Percentiles rank a stretch among this genome's conserved stretches.
These are phyloP conservation scores for Debaryomyces nepalensis DNA, from an alignment of 1,139 yeast genomes.

Conservation along the genomic window DNA sequence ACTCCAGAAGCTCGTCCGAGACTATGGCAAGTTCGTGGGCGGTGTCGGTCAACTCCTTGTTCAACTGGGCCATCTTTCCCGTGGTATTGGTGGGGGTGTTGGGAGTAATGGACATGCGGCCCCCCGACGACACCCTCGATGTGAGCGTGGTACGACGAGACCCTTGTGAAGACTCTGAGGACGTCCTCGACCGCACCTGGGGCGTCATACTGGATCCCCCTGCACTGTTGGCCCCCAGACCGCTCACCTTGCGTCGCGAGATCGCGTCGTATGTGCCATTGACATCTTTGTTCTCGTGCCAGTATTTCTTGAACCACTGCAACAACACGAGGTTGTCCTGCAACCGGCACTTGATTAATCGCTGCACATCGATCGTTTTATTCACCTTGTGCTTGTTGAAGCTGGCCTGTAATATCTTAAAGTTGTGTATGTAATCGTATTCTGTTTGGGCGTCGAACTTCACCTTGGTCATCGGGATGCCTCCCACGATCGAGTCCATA, in stretches of 20 bases:
- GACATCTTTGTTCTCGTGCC: slow-evolving; percentile 73
- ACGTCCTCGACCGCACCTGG: slow-evolving; percentile 15
- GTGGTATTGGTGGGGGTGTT: slow-evolving; percentile 15
- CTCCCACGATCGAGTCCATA: slow-evolving; percentile 81
- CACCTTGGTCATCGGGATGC: slow-evolving; percentile 78
- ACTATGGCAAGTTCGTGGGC: slow-evolving; percentile 44
- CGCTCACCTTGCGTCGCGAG: slow-evolving; percentile 26
- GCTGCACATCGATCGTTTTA: slow-evolving; percentile 79
- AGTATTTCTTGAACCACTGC: slow-evolving; percentile 87
- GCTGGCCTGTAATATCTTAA: slow-evolving; percentile 80
- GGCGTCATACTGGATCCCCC: slow-evolving; percentile 13
- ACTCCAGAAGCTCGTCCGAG: slow-evolving; percentile 56
- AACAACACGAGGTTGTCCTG: slow-evolving; percentile 93
- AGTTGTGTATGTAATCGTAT: slow-evolving; percentile 79
- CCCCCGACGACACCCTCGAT: slow-evolving; percentile 15
- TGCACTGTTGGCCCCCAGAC: slow-evolving; percentile 1
- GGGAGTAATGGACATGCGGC: slow-evolving; percentile 16
- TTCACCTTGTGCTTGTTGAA: slow-evolving; percentile 74
- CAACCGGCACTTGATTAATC: slow-evolving; percentile 80
- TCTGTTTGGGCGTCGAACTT: slow-evolving; percentile 68
- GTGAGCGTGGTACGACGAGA: slow-evolving; percentile 19
- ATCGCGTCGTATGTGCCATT: slow-evolving; percentile 70
- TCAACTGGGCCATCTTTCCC: slow-evolving; percentile 26
- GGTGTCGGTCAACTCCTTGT: slow-evolving; percentile 27
- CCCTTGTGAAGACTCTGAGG: slow-evolving; percentile 16